phyloP scores from a whole-genome alignment of 192 early-diverging fungal genomes.

The Backusella morwellensis region DNA sequence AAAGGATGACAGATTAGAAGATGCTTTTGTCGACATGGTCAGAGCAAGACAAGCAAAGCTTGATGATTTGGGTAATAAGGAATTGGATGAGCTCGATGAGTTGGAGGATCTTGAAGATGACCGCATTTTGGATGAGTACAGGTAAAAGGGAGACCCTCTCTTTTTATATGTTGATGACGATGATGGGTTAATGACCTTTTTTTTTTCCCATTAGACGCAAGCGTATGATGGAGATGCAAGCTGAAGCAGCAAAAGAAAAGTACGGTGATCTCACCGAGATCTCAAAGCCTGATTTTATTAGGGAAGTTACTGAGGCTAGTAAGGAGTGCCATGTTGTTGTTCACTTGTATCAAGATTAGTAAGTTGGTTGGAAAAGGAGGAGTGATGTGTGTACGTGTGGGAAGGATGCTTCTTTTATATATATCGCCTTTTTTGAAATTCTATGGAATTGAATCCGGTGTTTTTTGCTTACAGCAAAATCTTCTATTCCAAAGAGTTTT shows the following conservation, averaged over 20 bases:
- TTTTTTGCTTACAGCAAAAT: neutral
- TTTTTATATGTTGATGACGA: neutral
- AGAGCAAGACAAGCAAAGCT: conserved; percentile 53
- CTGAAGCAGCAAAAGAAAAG: conserved; percentile 65
- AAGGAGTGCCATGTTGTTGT: conserved; percentile 63
- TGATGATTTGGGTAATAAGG: conserved; percentile 61
- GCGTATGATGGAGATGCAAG: conserved; percentile 84
- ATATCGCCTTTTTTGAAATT: no score
- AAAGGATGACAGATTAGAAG: conserved; percentile 73
- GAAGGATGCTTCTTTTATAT: neutral
- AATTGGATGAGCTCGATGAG: conserved; percentile 85
- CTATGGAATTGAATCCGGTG: neutral
- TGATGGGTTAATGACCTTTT: neutral
- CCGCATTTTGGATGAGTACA: conserved; percentile 74
- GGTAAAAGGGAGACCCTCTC: conserved; percentile 29
- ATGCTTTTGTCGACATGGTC: conserved; percentile 72
- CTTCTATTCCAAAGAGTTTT: neutral
- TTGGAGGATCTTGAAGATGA: conserved; percentile 94
- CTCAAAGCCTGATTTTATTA: conserved; percentile 89
- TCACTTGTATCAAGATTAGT: conserved; percentile 65
- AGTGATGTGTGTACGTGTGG: neutral
- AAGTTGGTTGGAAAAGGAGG: conserved; percentile 14
- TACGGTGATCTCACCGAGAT: conserved; percentile 87
- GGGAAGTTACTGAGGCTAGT: conserved; percentile 89
- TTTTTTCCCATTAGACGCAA: conserved; percentile 49